Evolutionary conservation across 2,329 filamentous ascomycete genomes (phyloP).

Genomic region (Celoporthe dispersa): DNA sequence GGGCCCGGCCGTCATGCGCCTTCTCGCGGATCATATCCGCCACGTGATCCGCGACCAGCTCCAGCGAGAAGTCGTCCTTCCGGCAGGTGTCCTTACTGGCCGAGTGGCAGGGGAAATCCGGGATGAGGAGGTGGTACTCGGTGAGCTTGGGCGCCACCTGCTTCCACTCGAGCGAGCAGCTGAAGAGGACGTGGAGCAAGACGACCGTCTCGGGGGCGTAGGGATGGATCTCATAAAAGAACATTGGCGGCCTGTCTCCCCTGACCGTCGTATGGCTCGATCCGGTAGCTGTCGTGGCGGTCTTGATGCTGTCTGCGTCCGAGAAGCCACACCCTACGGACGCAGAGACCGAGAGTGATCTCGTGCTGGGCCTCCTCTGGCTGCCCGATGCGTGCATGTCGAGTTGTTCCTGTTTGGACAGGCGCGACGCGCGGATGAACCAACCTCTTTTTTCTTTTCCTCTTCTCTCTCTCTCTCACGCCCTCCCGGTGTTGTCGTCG

Average conservation of each 20-base stretch:
- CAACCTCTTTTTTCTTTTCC: neutral
- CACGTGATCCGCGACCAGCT: conserved; percentile 39
- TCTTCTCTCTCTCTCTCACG: neutral
- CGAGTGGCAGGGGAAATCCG: conserved; percentile 47
- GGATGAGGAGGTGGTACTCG: conserved; percentile 45
- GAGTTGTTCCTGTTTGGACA: neutral
- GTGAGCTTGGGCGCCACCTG: conserved; percentile 41
- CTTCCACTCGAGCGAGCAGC: conserved; percentile 49
- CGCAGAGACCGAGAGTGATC: neutral
- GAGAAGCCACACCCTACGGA: neutral
- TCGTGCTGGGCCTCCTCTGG: neutral
- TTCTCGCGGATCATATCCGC: conserved; percentile 42
- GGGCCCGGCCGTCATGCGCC: conserved; percentile 43
- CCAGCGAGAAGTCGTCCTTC: conserved; percentile 38
- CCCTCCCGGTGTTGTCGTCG: neutral
- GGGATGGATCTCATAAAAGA: conserved; percentile 27
- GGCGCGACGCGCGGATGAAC: neutral
- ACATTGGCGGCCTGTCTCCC: conserved; percentile 23
- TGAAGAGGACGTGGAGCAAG: conserved; percentile 55
- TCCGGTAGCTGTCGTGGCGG: conserved; percentile 6
- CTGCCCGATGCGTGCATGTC: neutral
- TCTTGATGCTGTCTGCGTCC: conserved; percentile 17
- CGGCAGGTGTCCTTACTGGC: conserved; percentile 37
- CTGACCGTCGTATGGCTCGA: conserved; percentile 16
- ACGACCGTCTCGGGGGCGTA: conserved; percentile 43